phyloP scores from a whole-genome alignment of 2,329 filamentous ascomycete species.

The Proliferodiscus dingleyae region DNA sequence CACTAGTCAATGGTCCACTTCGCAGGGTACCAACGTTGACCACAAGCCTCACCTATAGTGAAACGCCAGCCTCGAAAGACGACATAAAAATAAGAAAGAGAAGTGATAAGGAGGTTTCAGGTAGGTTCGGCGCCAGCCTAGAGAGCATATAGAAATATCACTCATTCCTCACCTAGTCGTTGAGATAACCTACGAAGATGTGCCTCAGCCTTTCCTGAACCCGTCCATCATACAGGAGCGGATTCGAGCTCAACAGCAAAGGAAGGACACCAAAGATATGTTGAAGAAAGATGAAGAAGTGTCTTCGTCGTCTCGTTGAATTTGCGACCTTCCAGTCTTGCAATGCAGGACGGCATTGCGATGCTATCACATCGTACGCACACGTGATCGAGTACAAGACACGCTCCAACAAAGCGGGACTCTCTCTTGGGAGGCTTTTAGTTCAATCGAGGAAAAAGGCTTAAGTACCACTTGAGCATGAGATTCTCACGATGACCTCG shows the following conservation, averaged over 20 bases:
- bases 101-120: conserved; percentile 3
- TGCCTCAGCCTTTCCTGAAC: conserved; percentile 28
- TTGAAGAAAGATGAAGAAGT: conserved; percentile 1
- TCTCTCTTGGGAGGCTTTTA: no score
- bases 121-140: no score
- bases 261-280: conserved; percentile 15
- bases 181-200: conserved; percentile 20
- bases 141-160: no score
- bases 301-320: background rate
- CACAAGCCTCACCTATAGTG: conserved; percentile 15
- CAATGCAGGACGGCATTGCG: no score
- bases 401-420: no score
- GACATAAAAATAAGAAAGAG: conserved; percentile 13
- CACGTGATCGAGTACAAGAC: no score
- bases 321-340: no score
- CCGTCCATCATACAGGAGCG: conserved; percentile 20
- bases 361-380: no score
- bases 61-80: conserved; percentile 16
- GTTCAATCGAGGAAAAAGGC: no score
- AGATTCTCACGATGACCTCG: background rate
- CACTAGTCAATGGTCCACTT: conserved; percentile 17
- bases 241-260: conserved; percentile 15
- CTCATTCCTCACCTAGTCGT: no score
- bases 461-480: background rate
- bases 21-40: conserved; percentile 12